Evolutionary conservation across 1,139 yeast species (phyloP).

Genomic region (Meyerozyma sp.): DNA sequence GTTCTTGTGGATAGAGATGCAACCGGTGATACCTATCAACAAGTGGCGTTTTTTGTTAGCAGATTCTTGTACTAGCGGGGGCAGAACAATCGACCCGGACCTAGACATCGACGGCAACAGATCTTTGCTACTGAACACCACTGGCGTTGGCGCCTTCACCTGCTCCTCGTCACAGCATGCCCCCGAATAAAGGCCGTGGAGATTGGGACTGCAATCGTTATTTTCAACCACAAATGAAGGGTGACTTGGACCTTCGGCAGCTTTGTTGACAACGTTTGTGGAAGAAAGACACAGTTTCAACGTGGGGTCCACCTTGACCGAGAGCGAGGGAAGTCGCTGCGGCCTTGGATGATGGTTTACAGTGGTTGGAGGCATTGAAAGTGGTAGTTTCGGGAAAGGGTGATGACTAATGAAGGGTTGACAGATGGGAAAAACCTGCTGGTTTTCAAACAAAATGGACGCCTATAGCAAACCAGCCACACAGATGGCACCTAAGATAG

Average conservation of each 20-base stretch:
- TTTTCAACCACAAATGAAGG: conserved; percentile 15
- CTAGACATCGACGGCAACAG: neutral
- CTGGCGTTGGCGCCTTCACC: neutral
- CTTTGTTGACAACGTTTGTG: conserved; percentile 3
- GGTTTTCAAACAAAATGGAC: no score
- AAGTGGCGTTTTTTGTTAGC: conserved; percentile 15
- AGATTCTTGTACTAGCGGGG: neutral
- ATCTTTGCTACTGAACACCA: neutral
- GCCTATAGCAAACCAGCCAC: no score
- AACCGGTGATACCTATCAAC: conserved; percentile 25
- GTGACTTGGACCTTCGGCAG: conserved; percentile 8
- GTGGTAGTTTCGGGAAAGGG: no score
- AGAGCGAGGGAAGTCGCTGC: conserved; percentile 6
- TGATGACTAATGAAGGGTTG: no score
- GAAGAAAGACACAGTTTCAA: conserved; percentile 21
- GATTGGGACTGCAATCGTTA: conserved; percentile 20
- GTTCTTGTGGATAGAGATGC: conserved; percentile 21
- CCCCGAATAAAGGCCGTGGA: conserved; percentile 12
- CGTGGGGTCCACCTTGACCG: conserved; percentile 18
- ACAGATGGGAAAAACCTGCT: no score
- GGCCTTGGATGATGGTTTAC: neutral
- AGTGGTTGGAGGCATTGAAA: no score
- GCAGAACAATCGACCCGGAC: neutral
- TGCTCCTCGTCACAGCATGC: neutral
- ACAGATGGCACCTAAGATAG: no score